phyloP scores from a whole-genome alignment of 768 basidiomycete genomes.

The Boletus vermiculosoides region DNA sequence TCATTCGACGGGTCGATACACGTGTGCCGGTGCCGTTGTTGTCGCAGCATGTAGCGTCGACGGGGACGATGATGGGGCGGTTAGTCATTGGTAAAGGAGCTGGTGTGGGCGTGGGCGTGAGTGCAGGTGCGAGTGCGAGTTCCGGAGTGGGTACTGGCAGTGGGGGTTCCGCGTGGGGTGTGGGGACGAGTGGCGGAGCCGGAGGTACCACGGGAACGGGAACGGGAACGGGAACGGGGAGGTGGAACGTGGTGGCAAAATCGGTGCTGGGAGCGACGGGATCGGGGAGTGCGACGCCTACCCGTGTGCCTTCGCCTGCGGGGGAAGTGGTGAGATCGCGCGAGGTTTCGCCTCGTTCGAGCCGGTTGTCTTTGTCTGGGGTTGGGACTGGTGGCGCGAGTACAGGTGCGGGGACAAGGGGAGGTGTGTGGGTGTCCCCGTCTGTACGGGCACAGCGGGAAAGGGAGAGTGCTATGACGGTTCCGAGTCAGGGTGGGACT shows the following conservation, averaged over 20 bases:
- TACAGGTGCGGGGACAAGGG: background rate
- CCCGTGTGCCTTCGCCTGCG: constrained; percentile 22
- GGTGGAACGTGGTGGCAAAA: constrained; percentile 23
- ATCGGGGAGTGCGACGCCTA: constrained; percentile 11
- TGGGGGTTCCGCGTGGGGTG: background rate
- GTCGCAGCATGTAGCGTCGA: constrained; percentile 43
- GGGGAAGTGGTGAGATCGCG: background rate
- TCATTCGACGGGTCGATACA: constrained; percentile 79
- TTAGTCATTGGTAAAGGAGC: constrained; percentile 38
- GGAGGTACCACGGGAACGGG: too few species aligned
- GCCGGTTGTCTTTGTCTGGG: background rate
- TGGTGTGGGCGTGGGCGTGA: background rate
- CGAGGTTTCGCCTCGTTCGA: constrained; percentile 12
- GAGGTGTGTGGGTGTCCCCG: constrained; percentile 23
- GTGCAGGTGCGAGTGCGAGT: background rate
- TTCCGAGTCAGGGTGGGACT: background rate
- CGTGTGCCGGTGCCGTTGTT: constrained; percentile 72
- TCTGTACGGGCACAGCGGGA: constrained; percentile 13
- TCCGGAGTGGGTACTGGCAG: background rate
- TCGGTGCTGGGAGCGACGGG: constrained; percentile 5
- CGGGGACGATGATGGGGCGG: constrained; percentile 50
- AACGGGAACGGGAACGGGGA: background rate
- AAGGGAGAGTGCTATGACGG: background rate
- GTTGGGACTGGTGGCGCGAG: background rate
- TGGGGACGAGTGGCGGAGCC: background rate